phyloP scores from a whole-genome alignment of 2,329 filamentous ascomycete species.

The Endothia cerciana region DNA sequence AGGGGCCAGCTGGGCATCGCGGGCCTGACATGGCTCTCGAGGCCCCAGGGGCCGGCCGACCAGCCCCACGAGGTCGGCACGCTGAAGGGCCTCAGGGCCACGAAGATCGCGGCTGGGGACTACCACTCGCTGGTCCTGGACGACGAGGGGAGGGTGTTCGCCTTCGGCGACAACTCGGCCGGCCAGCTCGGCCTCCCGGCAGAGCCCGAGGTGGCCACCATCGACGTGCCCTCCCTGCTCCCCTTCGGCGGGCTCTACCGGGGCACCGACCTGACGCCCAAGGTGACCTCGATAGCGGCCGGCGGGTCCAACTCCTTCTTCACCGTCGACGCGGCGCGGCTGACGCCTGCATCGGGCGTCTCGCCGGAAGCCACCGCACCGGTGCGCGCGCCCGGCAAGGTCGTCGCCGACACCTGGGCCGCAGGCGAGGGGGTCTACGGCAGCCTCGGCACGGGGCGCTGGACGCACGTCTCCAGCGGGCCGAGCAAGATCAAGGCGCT shows the following conservation, averaged over 20 bases:
- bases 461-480: constrained; percentile 81
- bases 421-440: constrained; percentile 87
- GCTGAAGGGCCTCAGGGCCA: constrained; percentile 71
- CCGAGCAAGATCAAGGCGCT: constrained; percentile 83
- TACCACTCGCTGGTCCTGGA: constrained; percentile 83
- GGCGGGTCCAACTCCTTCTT: constrained; percentile 89
- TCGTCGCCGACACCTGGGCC: constrained; percentile 81
- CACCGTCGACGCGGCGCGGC: constrained; percentile 74
- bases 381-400: constrained; percentile 51
- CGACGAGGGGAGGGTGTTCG: constrained; percentile 75
- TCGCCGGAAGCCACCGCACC: constrained; percentile 44
- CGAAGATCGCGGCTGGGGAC: constrained; percentile 81
- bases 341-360: constrained; percentile 45
- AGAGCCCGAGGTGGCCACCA: constrained; percentile 60
- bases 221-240: constrained; percentile 73
- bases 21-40: constrained; percentile 77
- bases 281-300: constrained; percentile 78
- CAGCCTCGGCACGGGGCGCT: constrained; percentile 80
- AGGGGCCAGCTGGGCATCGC: constrained; percentile 87
- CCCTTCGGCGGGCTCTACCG: constrained; percentile 74
- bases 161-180: constrained; percentile 87
- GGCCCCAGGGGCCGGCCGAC: constrained; percentile 79
- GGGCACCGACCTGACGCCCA: constrained; percentile 63
- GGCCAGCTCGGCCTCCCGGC: constrained; percentile 90
- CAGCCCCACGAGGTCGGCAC: constrained; percentile 77